phyloP scores from a whole-genome alignment of 768 basidiomycete species.

The Serendipita vermifera region DNA sequence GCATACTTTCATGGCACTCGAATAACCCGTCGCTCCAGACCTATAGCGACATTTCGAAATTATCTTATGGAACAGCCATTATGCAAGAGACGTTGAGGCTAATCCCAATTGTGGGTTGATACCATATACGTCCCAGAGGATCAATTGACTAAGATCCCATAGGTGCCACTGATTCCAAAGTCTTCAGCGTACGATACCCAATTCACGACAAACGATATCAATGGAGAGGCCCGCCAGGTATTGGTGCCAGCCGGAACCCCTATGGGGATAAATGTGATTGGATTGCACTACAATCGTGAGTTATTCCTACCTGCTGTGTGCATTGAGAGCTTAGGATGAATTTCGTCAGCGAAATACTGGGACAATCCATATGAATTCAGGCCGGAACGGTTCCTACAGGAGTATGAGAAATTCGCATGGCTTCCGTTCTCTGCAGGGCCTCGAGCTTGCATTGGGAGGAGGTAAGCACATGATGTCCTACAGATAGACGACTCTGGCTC shows the following conservation, averaged over 20 bases:
- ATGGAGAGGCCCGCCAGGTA: neutral
- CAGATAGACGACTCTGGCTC: too few species aligned
- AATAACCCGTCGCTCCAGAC: neutral
- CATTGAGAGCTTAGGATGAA: neutral
- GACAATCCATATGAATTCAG: constrained; percentile 37
- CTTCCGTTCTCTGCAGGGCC: constrained; percentile 28
- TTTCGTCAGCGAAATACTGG: constrained; percentile 40
- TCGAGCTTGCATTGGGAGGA: neutral
- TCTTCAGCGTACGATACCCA: constrained; percentile 18
- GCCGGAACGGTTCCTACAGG: constrained; percentile 36
- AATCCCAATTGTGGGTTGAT: neutral
- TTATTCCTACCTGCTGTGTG: neutral
- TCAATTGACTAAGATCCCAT: neutral
- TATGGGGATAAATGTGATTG: constrained; percentile 7
- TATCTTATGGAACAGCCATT: neutral
- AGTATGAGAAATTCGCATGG: constrained; percentile 44
- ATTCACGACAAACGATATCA: constrained; percentile 15
- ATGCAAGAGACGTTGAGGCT: neutral
- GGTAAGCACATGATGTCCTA: neutral
- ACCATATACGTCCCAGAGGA: neutral
- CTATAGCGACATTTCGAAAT: neutral
- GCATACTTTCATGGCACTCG: neutral
- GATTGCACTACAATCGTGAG: constrained; percentile 13
- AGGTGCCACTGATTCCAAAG: constrained; percentile 20
- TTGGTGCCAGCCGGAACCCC: neutral